Evolutionary conservation across 345 rosid genomes (phyloP), one percentile per base, ranked within the genome.

Genomic region (Salix purpurea): DNA sequence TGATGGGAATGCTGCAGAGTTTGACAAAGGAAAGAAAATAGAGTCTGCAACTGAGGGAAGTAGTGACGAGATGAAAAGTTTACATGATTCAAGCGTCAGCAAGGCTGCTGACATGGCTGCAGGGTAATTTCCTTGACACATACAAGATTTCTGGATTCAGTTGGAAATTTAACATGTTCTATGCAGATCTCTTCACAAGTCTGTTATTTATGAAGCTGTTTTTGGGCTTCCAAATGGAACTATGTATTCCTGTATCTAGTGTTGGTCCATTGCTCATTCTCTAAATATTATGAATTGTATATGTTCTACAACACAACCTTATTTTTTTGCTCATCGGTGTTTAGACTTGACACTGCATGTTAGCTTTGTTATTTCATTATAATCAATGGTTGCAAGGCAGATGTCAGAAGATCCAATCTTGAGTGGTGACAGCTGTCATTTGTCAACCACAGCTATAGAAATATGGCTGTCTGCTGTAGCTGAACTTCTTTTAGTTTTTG

Each of bases 61-160:
- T 83, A 88, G 82, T 44, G 89, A 88, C 67, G 99, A 96, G 83
- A 88, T 94, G 87, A 94, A 92, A 84, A 88, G 40, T 68, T 80
- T 92, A 52, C 90, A 90, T 74, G 91, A 93, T 82, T 81, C 93
- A 2, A 94, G 99, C 79, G 87, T 93, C 85, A 86, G 87, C 85
- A 88, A 92, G 87, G 97, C 99, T 86, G 98, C 98, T 85, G 94
- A 93, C 84, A 90, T 93, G 98, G 99, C 98, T 80, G 88, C 92
- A 48, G 97, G 99, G 98, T 96, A 90, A 89, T 76, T 65, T 13
- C 19, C 79, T 70, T 36, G 36, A 23, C 23, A 6, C 37, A 24
- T 26, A 32, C 18, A 5, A 6, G 23, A 6, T 37, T 37, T 67
- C 28, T 32, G 24, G 9, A 8, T 39, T 16, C 46, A 36, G 7